A percentile compares a stretch with the other conserved stretches of the same genome.
These are phyloP conservation scores for Mycena vitilis DNA, from an alignment of 768 basidiomycete species.

Conservation along the genomic window DNA sequence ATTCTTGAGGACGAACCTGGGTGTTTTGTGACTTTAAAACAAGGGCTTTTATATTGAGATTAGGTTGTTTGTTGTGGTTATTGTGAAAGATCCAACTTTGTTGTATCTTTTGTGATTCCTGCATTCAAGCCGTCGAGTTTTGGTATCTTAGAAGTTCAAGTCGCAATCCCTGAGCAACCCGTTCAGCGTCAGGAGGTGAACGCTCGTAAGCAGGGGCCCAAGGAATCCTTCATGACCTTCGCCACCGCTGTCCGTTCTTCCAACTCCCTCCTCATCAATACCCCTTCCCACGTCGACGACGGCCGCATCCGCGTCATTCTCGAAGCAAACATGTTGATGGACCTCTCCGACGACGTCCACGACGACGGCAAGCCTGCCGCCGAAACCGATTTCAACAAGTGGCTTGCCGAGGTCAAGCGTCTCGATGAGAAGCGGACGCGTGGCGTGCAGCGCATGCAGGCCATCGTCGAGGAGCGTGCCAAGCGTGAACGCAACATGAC, in stretches of 20 bases:
- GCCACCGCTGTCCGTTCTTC: neutral
- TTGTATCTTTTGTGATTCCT: too few species aligned
- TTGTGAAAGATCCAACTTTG: too few species aligned
- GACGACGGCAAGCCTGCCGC: neutral
- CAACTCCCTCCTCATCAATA: conserved; percentile 13
- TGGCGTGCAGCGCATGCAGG: neutral
- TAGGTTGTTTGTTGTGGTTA: too few species aligned
- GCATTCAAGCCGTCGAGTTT: too few species aligned
- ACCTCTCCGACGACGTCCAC: neutral
- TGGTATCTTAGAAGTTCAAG: too few species aligned
- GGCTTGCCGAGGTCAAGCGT: neutral
- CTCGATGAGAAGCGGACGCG: neutral
- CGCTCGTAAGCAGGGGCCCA: neutral
- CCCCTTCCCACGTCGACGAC: conserved; percentile 1
- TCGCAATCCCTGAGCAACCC: too few species aligned
- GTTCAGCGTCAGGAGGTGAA: neutral
- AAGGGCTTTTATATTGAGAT: too few species aligned
- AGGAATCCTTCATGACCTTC: neutral
- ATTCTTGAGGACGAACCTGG: too few species aligned
- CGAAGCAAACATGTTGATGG: neutral
- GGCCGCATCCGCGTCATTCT: neutral
- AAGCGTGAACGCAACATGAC: neutral
- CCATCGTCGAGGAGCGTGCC: neutral
- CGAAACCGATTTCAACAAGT: neutral
- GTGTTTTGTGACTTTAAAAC: too few species aligned